Evolutionary conservation across 129 eudicot genomes (phyloP).

Genomic region (Dittrichia graveolens): DNA sequence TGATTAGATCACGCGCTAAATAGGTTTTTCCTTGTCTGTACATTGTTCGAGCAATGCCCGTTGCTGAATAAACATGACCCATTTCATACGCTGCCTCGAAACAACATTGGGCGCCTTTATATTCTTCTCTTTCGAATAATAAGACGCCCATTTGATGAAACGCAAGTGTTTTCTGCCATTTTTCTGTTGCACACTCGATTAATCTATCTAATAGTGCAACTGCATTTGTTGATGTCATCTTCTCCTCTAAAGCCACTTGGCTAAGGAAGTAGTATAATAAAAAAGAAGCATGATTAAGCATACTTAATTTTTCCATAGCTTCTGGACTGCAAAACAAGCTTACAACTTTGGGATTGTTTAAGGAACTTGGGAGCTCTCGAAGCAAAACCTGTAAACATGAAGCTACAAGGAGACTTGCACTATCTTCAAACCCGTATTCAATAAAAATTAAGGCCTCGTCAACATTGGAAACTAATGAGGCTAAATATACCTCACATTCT

Average conservation of each 20-base stretch:
- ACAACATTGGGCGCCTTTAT: constrained; percentile 50
- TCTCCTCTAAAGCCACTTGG: constrained; percentile 67
- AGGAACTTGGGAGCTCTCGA: constrained; percentile 61
- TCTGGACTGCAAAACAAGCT: constrained; percentile 55
- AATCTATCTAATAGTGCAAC: constrained; percentile 50
- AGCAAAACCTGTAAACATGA: constrained; percentile 70
- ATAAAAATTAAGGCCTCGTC: constrained; percentile 62
- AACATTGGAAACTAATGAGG: constrained; percentile 46
- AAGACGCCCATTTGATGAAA: constrained; percentile 64
- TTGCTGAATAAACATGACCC: constrained; percentile 73
- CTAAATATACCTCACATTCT: constrained; percentile 50
- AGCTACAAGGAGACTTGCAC: constrained; percentile 56
- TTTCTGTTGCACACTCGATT: constrained; percentile 47
- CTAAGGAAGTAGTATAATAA: constrained; percentile 63
- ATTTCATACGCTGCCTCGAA: constrained; percentile 57
- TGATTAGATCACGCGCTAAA: constrained; percentile 55
- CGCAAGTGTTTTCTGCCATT: constrained; percentile 70
- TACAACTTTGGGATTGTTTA: constrained; percentile 49
- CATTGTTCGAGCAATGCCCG: constrained; percentile 58
- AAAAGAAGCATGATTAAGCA: constrained; percentile 62
- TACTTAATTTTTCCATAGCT: constrained; percentile 47
- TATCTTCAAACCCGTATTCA: constrained; percentile 69
- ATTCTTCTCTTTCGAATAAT: constrained; percentile 56
- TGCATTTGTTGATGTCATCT: constrained; percentile 41
- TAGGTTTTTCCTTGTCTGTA: constrained; percentile 64